A percentile compares a stretch with the other conserved stretches of the same genome.
Evolutionary conservation across 192 early-diverging fungal species (phyloP).

Genomic region (Linnemannia zychae): DNA sequence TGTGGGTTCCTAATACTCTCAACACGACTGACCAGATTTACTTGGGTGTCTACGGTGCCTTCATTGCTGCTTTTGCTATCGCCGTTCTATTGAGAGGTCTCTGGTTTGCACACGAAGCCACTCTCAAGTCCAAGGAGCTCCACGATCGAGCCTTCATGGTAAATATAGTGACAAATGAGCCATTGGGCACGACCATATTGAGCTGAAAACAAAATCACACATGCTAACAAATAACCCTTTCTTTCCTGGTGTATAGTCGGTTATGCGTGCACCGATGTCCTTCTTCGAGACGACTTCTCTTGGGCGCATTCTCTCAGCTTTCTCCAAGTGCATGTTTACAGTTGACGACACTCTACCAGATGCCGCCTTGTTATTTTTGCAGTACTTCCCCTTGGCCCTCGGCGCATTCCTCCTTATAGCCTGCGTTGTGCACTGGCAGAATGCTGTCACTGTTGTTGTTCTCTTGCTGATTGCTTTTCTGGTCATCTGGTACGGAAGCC

Average conservation of each 20-base stretch:
- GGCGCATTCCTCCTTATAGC: conserved; percentile 66
- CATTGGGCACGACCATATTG: too few relatives aligned
- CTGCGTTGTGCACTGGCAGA: conserved; percentile 69
- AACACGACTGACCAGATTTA: conserved; percentile 13
- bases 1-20: conserved; percentile 40
- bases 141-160: conserved; percentile 37
- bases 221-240: conserved; percentile 61
- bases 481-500: conserved; percentile 28
- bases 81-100: conserved; percentile 30
- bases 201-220: not conserved
- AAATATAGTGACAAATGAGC: not conserved
- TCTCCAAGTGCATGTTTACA: conserved; percentile 84
- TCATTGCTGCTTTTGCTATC: conserved; percentile 22
- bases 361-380: conserved; percentile 58
- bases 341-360: conserved; percentile 72
- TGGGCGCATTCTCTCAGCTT: conserved; percentile 87
- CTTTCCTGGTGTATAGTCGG: conserved; percentile 72
- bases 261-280: conserved; percentile 69
- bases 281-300: conserved; percentile 59
- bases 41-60: conserved; percentile 34
- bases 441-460: conserved; percentile 58
- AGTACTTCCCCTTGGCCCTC: conserved; percentile 60
- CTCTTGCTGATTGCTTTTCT: conserved; percentile 28
- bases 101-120: conserved; percentile 29
- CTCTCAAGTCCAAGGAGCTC: conserved; percentile 27